Conservation (phyloP, 345 rosid species). For the Clarkia xantiana region DNA sequence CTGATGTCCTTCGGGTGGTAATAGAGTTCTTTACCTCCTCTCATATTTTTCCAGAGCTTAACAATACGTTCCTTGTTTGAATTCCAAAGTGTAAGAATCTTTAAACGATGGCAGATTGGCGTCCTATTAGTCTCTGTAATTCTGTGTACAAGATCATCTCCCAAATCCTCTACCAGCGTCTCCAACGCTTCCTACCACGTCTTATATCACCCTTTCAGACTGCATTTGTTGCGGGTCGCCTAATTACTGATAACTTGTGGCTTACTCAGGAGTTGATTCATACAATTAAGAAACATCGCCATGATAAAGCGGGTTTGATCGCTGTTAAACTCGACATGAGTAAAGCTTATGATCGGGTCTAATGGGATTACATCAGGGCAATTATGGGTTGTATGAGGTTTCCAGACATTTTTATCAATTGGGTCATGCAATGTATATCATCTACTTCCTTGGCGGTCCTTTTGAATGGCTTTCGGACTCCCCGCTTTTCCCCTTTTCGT, state of each 20-base stretch:
- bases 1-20: neutral
- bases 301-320: too few species aligned
- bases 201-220: neutral
- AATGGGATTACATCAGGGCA: neutral
- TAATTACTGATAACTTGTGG: too few species aligned
- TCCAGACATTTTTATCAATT: neutral
- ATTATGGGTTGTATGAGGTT: neutral
- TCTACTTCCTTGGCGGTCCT: neutral
- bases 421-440: neutral
- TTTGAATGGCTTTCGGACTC: neutral
- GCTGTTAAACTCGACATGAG: too few species aligned
- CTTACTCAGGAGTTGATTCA: too few species aligned
- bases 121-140: neutral
- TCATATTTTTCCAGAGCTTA: neutral
- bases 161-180: neutral
- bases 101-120: neutral
- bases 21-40: neutral
- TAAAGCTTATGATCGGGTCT: too few species aligned
- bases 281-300: too few species aligned
- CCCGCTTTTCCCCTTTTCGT: neutral
- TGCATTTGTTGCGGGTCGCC: too few species aligned
- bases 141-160: neutral
- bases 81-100: neutral
- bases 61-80: neutral
- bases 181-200: neutral